These are phyloP conservation scores for Psophocarpus tetragonolobus DNA, from an alignment of 306 rosid genomes.

Conservation along the genomic window DNA sequence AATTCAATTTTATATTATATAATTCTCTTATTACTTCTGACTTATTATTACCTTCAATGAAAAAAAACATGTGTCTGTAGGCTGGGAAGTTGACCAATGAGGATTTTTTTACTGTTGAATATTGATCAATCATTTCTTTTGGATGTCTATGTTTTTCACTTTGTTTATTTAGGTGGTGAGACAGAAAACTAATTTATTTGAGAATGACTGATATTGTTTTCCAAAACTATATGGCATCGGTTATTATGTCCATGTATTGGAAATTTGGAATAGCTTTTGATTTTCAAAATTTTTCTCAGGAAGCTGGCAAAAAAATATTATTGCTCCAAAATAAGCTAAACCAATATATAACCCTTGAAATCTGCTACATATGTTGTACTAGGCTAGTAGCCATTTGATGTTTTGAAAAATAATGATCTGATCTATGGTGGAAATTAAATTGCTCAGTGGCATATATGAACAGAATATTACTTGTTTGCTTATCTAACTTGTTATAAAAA, in stretches of 20 bases:
- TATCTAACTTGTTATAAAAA: background rate
- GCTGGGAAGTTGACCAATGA: constrained; percentile 2
- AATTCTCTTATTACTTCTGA: background rate
- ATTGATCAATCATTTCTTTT: background rate
- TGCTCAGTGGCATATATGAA: background rate
- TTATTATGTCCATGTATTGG: background rate
- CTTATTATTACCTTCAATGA: background rate
- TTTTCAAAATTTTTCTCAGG: background rate
- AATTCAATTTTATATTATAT: background rate
- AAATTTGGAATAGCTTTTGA: background rate
- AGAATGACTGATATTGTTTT: background rate
- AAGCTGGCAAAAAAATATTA: background rate
- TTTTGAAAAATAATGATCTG: background rate
- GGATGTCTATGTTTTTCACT: background rate
- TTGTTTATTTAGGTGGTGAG: background rate
- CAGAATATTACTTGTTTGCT: background rate
- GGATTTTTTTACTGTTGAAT: background rate
- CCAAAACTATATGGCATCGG: background rate
- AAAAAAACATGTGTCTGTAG: background rate
- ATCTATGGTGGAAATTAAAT: background rate
- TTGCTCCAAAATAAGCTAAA: background rate
- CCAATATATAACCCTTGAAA: background rate
- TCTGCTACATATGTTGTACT: background rate
- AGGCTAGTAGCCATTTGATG: background rate
- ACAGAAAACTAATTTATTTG: background rate